Evolutionary conservation across 2,329 filamentous ascomycete genomes (phyloP), one percentile per base, ranked within the genome.

Genomic region (Aspergillus ustus): DNA sequence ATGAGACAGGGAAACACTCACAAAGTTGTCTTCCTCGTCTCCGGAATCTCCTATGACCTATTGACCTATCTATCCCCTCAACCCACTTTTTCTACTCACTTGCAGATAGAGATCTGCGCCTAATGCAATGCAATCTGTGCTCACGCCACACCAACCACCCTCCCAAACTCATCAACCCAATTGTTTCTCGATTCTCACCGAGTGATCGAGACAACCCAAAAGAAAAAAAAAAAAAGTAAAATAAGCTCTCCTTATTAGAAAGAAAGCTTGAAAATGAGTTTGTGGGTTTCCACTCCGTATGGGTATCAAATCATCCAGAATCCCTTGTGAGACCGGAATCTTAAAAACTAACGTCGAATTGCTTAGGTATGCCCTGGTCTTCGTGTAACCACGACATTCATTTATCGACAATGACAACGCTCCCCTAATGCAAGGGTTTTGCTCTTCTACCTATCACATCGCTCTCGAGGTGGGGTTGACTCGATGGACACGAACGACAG

Each of bases 121-220:
- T 62, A 62, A 62, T 62, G 60, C 60, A 62, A 58, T 54, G 50
- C 53, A 53, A 61, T 57, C 44, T 53, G 53, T 57, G 48, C 44
- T 43, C 51, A 50, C 31, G 60, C 60, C 50, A 58, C 55, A 52
- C 51, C 60, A 43, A 17, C 20, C 37, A 25, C 25, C 25, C 2
- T 37, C 50, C 54, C 31, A 51, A 7, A 34, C 22, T 60, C 29
- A 43, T n/a, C 46, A 50, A 22, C 44, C 52, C 37, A 25, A 48
- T 25, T 28, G 31, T 49, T 49, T 49, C 46, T 7, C 43, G 28
- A 31, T 49, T 20, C 25, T 19, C 19, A 43, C 19, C 9, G 19
- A 29, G n/a, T 31, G 29, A 51, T 19, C n/a, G 11, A 52, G 5
- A 20, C 29, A 52, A 15, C 19, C 13, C n/a, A 52, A 52, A 52